phyloP scores from a whole-genome alignment of 2,329 filamentous ascomycete genomes.

The Claviceps arundinis region DNA sequence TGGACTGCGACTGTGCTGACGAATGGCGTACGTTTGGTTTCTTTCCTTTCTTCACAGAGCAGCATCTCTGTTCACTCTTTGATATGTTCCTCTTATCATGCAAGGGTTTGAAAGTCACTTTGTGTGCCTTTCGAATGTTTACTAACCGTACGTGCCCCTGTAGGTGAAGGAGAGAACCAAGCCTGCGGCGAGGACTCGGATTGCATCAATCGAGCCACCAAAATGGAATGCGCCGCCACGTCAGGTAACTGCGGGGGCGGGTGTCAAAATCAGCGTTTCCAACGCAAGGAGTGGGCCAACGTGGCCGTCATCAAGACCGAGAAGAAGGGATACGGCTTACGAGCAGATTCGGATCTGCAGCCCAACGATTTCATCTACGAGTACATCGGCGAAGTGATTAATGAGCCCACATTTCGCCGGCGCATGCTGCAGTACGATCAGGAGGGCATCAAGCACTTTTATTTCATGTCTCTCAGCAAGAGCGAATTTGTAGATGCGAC shows the following conservation, averaged over 20 bases:
- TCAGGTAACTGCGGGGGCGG: conserved; percentile 69
- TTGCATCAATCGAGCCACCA: conserved; percentile 96
- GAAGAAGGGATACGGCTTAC: conserved; percentile 91
- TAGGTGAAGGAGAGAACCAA: conserved; percentile 54
- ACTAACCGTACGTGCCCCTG: background rate
- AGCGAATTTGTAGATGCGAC: conserved; percentile 96
- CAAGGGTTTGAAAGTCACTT: background rate
- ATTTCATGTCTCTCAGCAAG: conserved; percentile 98
- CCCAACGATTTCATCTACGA: conserved; percentile 91
- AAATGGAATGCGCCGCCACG: conserved; percentile 83
- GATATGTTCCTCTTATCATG: background rate
- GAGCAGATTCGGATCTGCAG: conserved; percentile 63
- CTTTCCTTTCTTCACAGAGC: background rate
- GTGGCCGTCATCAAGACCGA: conserved; percentile 96
- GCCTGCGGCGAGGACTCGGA: conserved; percentile 94
- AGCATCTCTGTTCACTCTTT: background rate
- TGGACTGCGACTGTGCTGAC: conserved; percentile 91
- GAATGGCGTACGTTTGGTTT: conserved; percentile 68
- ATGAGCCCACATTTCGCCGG: conserved; percentile 75
- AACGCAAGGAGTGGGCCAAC: conserved; percentile 74
- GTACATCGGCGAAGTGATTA: conserved; percentile 97
- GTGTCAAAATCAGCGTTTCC: conserved; percentile 93
- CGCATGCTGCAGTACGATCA: conserved; percentile 90
- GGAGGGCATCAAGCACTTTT: conserved; percentile 97
- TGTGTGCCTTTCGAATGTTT: too few relatives aligned